Evolutionary conservation across 257 asterid species (phyloP), one percentile per base, ranked within the genome.

Genomic region (Thymus quinquecostatus): DNA sequence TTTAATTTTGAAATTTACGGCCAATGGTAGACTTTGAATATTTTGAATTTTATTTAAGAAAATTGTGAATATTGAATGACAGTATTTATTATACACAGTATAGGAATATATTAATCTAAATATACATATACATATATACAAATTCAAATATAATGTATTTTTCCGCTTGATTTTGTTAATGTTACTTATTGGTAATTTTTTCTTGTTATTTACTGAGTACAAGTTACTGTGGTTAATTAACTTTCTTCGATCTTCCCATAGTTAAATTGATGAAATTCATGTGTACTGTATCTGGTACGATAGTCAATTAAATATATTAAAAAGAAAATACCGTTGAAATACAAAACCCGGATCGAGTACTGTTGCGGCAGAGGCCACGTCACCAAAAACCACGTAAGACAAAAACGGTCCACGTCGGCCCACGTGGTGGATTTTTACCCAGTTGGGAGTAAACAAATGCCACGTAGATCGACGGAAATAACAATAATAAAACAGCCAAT

Each of bases 401-500:
- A 70, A 59, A 36, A 3, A 50, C 48, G 61, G 60, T 73, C 77
- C 85, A 80, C 73, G 84, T 59, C 48, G 62, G 38, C 76, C 65
- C 80, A 76, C 77, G 67, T 77, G 77, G 71, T 38, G 6, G 41
- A 38, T 38, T 38, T 38, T 38, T 1, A 2, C 4, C 38, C 38
- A 2, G 6, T 38, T 38, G 21, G 21, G 21, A 21, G 21, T 21
- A 21, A 21, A 21, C 21, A 21, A 21, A 21, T 21, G 21, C 21
- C 21, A 21, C 21, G 21, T 21, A 21, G 21, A 21, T 21, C 21
- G 21, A 21, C 21, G 21, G 21, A 21, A 21, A 21, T 21, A 21
- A 21, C 21, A 21, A 21, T 21, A 21, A 21, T 21, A 21, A 21
- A 21, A 21, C 21, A 21, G 21, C 21, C 21, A 21, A 21, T 21